Conservation (phyloP, 345 rosid species). For the Citrus maxima region DNA sequence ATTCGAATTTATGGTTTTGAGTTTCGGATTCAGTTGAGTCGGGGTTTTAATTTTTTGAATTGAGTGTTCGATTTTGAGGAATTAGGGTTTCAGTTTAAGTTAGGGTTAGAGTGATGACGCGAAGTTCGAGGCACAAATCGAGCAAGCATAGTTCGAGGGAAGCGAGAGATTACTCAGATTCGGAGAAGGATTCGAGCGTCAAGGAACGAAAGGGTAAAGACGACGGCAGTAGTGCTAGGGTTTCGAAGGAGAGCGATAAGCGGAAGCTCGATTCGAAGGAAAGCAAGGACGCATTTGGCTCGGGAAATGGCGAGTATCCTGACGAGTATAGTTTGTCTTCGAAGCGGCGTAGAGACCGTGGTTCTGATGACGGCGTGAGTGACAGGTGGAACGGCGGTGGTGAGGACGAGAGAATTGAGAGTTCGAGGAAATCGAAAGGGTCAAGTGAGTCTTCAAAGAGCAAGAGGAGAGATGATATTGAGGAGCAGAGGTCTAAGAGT, state of each 20-base stretch:
- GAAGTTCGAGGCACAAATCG: conserved; percentile 94
- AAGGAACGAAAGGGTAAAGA: conserved; percentile 64
- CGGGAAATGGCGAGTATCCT: conserved; percentile 55
- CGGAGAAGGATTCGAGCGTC: conserved; percentile 64
- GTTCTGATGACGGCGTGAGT: conserved; percentile 39
- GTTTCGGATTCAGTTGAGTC: background rate
- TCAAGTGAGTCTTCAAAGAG: conserved; percentile 57
- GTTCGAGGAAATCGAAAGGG: conserved; percentile 51
- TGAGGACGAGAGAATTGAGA: conserved; percentile 46
- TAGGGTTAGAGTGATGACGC: conserved; percentile 49
- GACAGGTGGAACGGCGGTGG: conserved; percentile 85
- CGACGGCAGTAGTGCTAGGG: conserved; percentile 47
- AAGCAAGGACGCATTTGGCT: conserved; percentile 39
- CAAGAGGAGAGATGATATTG: conserved; percentile 56
- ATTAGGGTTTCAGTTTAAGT: conserved; percentile 10
- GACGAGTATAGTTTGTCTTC: conserved; percentile 61
- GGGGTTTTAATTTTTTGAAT: background rate
- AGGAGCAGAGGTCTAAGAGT: conserved; percentile 38
- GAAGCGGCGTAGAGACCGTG: conserved; percentile 62
- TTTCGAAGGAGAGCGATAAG: conserved; percentile 68
- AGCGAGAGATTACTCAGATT: conserved; percentile 79
- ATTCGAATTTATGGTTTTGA: background rate
- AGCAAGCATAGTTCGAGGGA: conserved; percentile 80
- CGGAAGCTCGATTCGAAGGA: conserved; percentile 60
- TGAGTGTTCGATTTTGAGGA: background rate